Conservation (phyloP, 1,284 basidiomycete species). For the Peniophora sp. region DNA sequence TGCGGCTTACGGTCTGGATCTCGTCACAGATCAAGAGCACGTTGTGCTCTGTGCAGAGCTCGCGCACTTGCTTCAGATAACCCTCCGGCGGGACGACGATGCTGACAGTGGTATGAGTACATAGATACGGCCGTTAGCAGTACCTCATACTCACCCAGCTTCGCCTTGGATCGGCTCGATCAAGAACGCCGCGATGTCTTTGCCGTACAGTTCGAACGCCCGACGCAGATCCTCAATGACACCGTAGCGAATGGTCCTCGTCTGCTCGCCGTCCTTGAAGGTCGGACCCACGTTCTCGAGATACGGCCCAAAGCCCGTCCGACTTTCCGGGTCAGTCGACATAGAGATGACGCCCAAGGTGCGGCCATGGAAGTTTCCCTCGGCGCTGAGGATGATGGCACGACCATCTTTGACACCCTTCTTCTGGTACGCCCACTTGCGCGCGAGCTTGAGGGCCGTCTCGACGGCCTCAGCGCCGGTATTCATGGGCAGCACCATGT, state of each 20-base stretch:
- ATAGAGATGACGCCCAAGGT: constrained; percentile 90
- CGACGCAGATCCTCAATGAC: constrained; percentile 76
- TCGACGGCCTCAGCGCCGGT: constrained; percentile 98
- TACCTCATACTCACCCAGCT: constrained; percentile 78
- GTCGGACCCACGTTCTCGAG: constrained; percentile 80
- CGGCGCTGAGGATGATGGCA: constrained; percentile 83
- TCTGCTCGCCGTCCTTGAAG: constrained; percentile 43
- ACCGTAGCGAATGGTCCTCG: constrained; percentile 72
- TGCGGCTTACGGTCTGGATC: constrained; percentile 80
- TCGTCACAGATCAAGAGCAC: constrained; percentile 96
- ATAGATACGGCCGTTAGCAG: background rate
- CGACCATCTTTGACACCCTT: constrained; percentile 81
- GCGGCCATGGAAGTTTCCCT: constrained; percentile 94
- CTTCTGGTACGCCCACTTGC: constrained; percentile 90
- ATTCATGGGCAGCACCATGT: constrained; percentile 99
- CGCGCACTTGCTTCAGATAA: constrained; percentile 74
- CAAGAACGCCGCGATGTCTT: constrained; percentile 87
- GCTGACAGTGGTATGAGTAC: constrained; percentile 27
- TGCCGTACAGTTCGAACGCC: constrained; percentile 77
- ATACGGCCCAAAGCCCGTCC: constrained; percentile 88
- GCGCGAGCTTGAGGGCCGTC: constrained; percentile 76
- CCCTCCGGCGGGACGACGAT: constrained; percentile 91
- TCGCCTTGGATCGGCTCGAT: constrained; percentile 98
- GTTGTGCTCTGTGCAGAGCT: constrained; percentile 89
- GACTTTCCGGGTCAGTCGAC: constrained; percentile 92